These are phyloP conservation scores for Pezicula neosporulosa DNA, from an alignment of 2,329 filamentous ascomycete species.

Conservation along the genomic window DNA sequence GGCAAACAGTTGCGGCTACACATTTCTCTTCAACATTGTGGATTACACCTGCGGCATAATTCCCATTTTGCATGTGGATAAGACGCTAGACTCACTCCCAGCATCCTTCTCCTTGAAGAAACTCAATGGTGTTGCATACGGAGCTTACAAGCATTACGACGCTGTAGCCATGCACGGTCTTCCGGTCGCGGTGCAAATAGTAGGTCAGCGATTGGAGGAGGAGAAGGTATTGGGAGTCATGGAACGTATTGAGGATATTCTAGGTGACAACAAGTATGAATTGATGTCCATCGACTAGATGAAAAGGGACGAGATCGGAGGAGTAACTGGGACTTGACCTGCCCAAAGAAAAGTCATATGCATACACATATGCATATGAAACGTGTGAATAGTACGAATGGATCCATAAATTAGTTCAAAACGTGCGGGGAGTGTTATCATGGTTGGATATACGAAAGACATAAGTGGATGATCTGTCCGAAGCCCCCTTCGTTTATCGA, in stretches of 20 bases:
- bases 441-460: too few species aligned
- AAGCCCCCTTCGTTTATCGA: neutral
- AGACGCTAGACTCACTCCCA: constrained; percentile 62
- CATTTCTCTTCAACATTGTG: constrained; percentile 87
- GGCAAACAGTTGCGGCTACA: constrained; percentile 73
- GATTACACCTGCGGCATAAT: constrained; percentile 84
- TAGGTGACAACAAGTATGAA: constrained; percentile 55
- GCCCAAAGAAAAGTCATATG: too few species aligned
- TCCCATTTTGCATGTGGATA: constrained; percentile 82
- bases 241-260: constrained; percentile 62
- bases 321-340: neutral
- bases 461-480: too few species aligned
- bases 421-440: too few species aligned
- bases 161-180: constrained; percentile 79
- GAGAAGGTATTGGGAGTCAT: constrained; percentile 32
- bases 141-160: constrained; percentile 85
- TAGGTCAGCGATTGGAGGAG: constrained; percentile 28
- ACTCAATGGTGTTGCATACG: constrained; percentile 75
- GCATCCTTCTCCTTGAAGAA: constrained; percentile 54
- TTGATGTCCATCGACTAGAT: constrained; percentile 38
- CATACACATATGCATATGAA: too few species aligned
- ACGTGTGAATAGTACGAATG: too few species aligned
- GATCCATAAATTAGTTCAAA: too few species aligned
- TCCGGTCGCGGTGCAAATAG: constrained; percentile 66
- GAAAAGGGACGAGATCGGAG: neutral